A percentile compares a stretch with the other conserved stretches of the same genome.
These are phyloP conservation scores for Arthrobotrys iridis DNA, from an alignment of 2,329 filamentous ascomycete species.

Conservation along the genomic window DNA sequence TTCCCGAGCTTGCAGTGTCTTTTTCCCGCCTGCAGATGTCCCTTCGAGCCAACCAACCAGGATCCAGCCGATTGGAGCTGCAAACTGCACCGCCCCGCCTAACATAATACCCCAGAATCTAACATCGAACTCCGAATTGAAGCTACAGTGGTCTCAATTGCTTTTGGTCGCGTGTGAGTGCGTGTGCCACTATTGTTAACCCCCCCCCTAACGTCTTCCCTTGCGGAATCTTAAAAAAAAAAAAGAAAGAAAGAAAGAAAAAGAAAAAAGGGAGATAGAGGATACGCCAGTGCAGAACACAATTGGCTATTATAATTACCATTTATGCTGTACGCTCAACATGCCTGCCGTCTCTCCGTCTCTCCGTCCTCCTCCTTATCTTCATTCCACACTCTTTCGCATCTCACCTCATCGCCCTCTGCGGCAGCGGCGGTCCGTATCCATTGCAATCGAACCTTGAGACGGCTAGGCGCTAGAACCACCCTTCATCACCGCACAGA, in stretches of 20 bases:
- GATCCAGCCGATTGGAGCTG: slow-evolving; percentile 1
- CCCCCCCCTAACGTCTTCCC: neutral
- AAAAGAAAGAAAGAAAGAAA: too few species aligned
- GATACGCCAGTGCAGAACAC: neutral
- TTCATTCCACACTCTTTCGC: neutral
- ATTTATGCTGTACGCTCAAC: slow-evolving; percentile 52
- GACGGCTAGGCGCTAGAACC: neutral
- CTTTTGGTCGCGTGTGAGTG: slow-evolving; percentile 46
- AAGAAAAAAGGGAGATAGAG: neutral
- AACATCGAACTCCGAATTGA: neutral
- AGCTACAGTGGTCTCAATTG: slow-evolving; percentile 49
- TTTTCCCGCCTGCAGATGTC: slow-evolving; percentile 2
- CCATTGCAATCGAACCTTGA: slow-evolving; percentile 7
- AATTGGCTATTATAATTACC: slow-evolving; percentile 8
- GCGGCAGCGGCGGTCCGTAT: neutral
- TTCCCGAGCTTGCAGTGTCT: neutral
- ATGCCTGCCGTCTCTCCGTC: slow-evolving; percentile 40
- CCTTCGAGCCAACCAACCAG: slow-evolving; percentile 20
- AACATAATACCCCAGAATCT: slow-evolving; percentile 10
- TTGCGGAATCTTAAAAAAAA: slow-evolving; percentile 22
- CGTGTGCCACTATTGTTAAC: slow-evolving; percentile 28
- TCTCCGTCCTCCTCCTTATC: slow-evolving; percentile 6
- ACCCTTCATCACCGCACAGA: slow-evolving; percentile 29
- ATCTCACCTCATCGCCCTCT: neutral
- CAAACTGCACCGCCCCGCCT: slow-evolving; percentile 11